Percentiles rank a stretch among this genome's conserved stretches.
Conservation (phyloP, 805 yeast species). For the Saturnispora kantuleensis region DNA sequence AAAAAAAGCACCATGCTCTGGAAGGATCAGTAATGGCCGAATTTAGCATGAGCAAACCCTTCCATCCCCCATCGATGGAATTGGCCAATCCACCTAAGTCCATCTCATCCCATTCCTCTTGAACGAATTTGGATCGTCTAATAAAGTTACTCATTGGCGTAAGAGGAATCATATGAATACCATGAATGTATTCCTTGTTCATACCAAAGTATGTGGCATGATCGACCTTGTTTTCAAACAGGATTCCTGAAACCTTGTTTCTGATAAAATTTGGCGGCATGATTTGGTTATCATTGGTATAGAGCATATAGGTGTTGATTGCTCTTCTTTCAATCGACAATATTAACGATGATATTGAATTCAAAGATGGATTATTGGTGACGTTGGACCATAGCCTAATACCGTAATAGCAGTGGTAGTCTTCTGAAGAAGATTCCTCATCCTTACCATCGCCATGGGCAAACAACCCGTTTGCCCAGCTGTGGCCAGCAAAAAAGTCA, state of each 20-base stretch:
- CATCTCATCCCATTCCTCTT: conserved; percentile 33
- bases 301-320: conserved; percentile 47
- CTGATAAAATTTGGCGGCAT: conserved; percentile 42
- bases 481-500: conserved; percentile 67
- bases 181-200: conserved; percentile 55
- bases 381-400: conserved; percentile 62
- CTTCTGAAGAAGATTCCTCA: conserved; percentile 65
- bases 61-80: conserved; percentile 50
- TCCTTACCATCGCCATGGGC: conserved; percentile 59
- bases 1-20: conserved; percentile 34
- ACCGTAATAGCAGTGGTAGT: conserved; percentile 58
- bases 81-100: conserved; percentile 28
- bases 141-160: conserved; percentile 53
- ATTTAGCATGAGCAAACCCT: conserved; percentile 41
- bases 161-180: conserved; percentile 70
- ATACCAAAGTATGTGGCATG: conserved; percentile 66
- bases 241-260: conserved; percentile 60
- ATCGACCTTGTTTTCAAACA: conserved; percentile 63
- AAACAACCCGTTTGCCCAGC: conserved; percentile 65
- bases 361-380: conserved; percentile 42
- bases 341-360: conserved; percentile 47
- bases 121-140: conserved; percentile 40
- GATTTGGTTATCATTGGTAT: conserved; percentile 35
- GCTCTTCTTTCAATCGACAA: conserved; percentile 45
- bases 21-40: conserved; percentile 36